Conservation (phyloP, 805 yeast genomes). For the Ascoidea tarda region DNA sequence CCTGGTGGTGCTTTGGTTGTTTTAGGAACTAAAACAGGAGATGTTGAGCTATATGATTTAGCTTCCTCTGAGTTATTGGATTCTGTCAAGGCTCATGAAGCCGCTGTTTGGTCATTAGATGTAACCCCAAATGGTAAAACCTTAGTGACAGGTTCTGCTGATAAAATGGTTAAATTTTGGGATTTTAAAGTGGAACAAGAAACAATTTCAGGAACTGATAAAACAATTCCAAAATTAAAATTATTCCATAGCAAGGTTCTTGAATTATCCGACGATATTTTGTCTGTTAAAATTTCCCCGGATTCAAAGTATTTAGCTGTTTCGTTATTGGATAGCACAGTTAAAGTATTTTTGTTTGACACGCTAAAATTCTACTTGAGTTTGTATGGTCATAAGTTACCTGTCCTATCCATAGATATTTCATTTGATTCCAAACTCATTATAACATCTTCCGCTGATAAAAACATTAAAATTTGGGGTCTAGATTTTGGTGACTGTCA, state of each 20-base stretch:
- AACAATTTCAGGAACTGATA: constrained; percentile 52
- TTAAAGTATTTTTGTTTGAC: constrained; percentile 83
- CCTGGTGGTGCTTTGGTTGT: constrained; percentile 88
- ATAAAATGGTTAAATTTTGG: constrained; percentile 86
- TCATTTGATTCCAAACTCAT: constrained; percentile 79
- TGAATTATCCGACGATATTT: constrained; percentile 76
- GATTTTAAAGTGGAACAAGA: constrained; percentile 55
- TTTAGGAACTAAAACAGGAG: constrained; percentile 81
- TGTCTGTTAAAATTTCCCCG: constrained; percentile 69
- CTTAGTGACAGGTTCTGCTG: constrained; percentile 88
- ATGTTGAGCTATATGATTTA: constrained; percentile 71
- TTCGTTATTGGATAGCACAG: constrained; percentile 85
- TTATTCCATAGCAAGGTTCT: constrained; percentile 67
- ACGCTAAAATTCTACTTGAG: constrained; percentile 78
- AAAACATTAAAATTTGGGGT: constrained; percentile 97
- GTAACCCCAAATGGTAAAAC: constrained; percentile 74
- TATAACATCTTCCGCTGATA: constrained; percentile 92
- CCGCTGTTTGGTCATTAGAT: constrained; percentile 86
- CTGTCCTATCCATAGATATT: constrained; percentile 86
- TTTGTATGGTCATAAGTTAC: constrained; percentile 91
- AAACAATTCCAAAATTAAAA: constrained; percentile 35
- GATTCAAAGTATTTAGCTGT: constrained; percentile 68
- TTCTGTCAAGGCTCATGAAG: constrained; percentile 63
- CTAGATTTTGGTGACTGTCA: constrained; percentile 98
- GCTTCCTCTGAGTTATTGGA: constrained; percentile 68